Evolutionary conservation across 345 rosid genomes (phyloP).

Genomic region (Salix caprea): DNA sequence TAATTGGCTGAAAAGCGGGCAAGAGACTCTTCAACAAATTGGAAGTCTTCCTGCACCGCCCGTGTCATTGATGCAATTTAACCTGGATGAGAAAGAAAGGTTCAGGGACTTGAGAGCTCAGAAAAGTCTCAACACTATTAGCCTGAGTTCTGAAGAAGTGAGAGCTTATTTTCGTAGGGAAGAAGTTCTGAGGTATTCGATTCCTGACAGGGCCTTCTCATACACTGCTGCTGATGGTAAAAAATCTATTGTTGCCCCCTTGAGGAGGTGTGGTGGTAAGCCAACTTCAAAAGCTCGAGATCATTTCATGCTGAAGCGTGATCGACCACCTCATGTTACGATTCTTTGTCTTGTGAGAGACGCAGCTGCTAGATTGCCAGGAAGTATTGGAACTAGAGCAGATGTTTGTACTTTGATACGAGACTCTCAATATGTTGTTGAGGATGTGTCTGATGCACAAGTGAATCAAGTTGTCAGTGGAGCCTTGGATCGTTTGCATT

Average conservation of each 20-base stretch:
- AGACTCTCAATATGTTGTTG: conserved; percentile 87
- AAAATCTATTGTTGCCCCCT: conserved; percentile 92
- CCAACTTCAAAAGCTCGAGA: conserved; percentile 99
- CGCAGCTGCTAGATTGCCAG: conserved; percentile 95
- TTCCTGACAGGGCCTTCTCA: conserved; percentile 96
- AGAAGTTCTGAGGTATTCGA: conserved; percentile 85
- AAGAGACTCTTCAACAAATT: conserved; percentile 88
- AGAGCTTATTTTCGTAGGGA: conserved; percentile 87
- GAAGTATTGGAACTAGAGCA: conserved; percentile 99
- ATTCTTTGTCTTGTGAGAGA: conserved; percentile 97
- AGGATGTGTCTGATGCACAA: conserved; percentile 90
- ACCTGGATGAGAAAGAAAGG: conserved; percentile 92
- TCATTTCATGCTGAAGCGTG: conserved; percentile 98
- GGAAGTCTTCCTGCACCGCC: conserved; percentile 99
- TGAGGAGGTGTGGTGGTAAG: conserved; percentile 99
- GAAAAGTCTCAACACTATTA: conserved; percentile 88
- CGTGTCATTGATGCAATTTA: conserved; percentile 65
- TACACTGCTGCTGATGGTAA: conserved; percentile 98
- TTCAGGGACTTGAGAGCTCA: conserved; percentile 97
- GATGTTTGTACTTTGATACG: conserved; percentile 97
- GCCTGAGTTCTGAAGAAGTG: conserved; percentile 80
- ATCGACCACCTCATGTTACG: conserved; percentile 98
- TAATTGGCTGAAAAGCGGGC: conserved; percentile 92
- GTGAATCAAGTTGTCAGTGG: conserved; percentile 97
- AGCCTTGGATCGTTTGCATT: conserved; percentile 97